Base-by-base conservation (phyloP, 176 grass and related monocot species). In the Poa pratensis region DNA sequence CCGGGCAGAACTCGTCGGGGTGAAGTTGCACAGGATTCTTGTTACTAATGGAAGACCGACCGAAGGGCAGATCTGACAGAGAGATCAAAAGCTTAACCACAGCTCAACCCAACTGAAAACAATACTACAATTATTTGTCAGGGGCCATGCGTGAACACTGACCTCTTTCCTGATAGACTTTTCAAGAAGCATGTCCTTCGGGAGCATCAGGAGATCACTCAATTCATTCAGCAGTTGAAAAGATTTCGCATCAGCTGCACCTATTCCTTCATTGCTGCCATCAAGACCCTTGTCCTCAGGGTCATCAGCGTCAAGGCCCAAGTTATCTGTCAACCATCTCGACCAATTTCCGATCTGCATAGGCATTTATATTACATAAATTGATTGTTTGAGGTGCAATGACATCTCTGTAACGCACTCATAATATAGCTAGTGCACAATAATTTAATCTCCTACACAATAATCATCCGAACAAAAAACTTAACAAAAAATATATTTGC, bases 321-420 rank as follows among this genome's bases (percentile, higher is more conserved):
- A 55, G 66, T 86, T 81, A 85, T 91, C 97, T 17, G 91, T 92
- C 73, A 99, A 85, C 90, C 84, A 94, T 88, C 93, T 99, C 4
- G 90, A 99, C 97, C 97, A 99, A 78, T 96, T 99, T 69, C 97
- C 97, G 73, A 96, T 92, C 97, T 99, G 86, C 78, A 87, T 7
- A 87, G 20, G 16, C 30, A 93, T 63, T 77, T 63, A 82, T 87
- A 61, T 67, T 22, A 78, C 15, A 86, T 32, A 88, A 77, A 88
- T 52, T 50, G 15, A 39, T 53, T 77, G 23, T 86, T 66, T 80
- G 45, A 81, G 43, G 52, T 76, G 69, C 71, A 81, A 70, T 32
- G 32, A 9, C 1, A 51, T 63, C n/a, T 61, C 24, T 24, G 45
- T 78, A 39, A 19, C 49, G 18, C 17, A 80, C 77, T 80, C 18